Base-by-base conservation (phyloP, 805 yeast species). In the Sugiyamaella boreocaroliniensis region DNA sequence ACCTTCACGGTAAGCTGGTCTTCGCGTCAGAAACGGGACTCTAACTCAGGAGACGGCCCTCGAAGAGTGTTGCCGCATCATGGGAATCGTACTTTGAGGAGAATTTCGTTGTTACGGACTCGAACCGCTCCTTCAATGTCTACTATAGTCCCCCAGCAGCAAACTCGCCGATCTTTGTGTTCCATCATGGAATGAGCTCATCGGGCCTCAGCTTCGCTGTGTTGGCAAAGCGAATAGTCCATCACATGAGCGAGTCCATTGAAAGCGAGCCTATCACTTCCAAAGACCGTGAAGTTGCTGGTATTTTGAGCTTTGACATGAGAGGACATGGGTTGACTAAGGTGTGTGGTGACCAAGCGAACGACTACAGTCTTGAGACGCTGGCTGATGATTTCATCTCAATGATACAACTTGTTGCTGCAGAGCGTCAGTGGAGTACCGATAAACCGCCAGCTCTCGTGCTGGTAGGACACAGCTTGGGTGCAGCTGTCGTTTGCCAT, bases 141-240 rank as follows among this genome's bases (percentile, higher is more conserved):
- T 86, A 82, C 64, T 86, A 74, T 58, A 71, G 71, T 8, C 72
- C 79, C 0, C 90, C 95, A 0, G 55, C 60, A 7, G 50, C 61
- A 0, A 61, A 63, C 0, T 64, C 73, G 0, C 89, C 95, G 0
- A 61, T 89, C 1, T 81, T 86, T 59, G 70, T 93, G 1, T 81
- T 83, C 59, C 93, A 88, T 58, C 99, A 93, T 67, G 99, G 99
- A 1, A 97, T 97, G 0, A 99, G 98, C 0, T 89, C 97, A 0
- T 79, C 87, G 1, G 89, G 85, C 0, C 71, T 87, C 69, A 76
- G 97, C 1, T 93, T 86, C 71, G 86, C 87, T 0, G 64, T 71
- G 22, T 61, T 88, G 20, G 68, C 78, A 1, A 66, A 61, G 45
- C 62, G 64, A 9, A 57, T 80, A 16, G 61, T 59, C 7, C 52